Evolutionary conservation across 176 grass and related monocot species (phyloP), one percentile per base, ranked within the genome.

Genomic region (Puccinellia tenuiflora): DNA sequence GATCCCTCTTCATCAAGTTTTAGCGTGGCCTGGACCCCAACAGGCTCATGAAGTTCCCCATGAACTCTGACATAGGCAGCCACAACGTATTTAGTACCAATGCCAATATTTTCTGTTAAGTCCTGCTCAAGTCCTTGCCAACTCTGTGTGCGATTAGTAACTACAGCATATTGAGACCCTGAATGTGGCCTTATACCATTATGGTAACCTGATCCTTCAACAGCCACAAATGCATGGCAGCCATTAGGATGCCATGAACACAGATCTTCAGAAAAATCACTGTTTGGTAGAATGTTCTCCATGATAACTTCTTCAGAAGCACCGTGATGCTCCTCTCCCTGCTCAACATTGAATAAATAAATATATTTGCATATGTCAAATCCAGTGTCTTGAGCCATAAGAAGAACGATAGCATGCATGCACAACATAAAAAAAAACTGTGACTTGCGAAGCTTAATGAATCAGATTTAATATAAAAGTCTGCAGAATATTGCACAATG

Each of bases 61-160:
- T 77, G 72, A 83, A 95, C 87, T 86, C 88, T 86, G 68, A 99
- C 93, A 89, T 82, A 88, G 29, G 86, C 83, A 75, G 40, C 65
- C 69, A 95, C 77, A 18, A 83, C 67, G 79, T 99, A 99, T 65
- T 95, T 86, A 2, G 83, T 86, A 87, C 91, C 68, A 55, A 57
- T n/a, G 30, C 62, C 75, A 77, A 99, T 68, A 33, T 90, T 93
- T 76, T 81, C 89, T 0, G 90, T 91, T 75, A 99, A 81, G 57
- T 92, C 93, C 77, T 99, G 96, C 52, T 99, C 93, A 65, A 99
- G 75, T 62, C 96, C 96, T 75, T 99, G 93, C 96, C 96, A 99
- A 53, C 10, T 90, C 78, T 93, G 86, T 35, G 71, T 96, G 47
- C 96, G 87, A 39, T 88, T 39, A 34, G 91, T 98, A 75, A 98